Evolutionary conservation across 208 protist species (phyloP).

Genomic region (Plasmodiophora brassicae): DNA sequence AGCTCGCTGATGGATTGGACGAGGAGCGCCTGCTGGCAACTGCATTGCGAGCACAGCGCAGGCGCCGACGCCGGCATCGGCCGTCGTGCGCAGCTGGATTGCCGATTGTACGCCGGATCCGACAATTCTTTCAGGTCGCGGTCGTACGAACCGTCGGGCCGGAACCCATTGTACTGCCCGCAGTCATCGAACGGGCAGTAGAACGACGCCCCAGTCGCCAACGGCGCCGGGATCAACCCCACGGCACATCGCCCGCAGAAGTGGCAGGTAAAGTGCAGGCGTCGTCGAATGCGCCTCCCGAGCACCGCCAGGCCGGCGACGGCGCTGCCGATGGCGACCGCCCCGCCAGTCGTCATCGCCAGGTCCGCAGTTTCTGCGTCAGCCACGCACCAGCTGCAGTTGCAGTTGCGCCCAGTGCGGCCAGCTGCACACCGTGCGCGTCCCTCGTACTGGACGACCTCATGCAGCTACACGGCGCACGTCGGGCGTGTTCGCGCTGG

Average conservation of each 20-base stretch:
- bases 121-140: neutral
- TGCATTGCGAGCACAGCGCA: conserved; percentile 8
- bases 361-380: neutral
- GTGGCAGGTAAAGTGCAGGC: neutral
- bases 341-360: neutral
- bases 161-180: conserved; percentile 17
- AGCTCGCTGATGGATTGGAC: neutral
- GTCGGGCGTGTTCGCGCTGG: too few relatives aligned
- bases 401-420: too few relatives aligned
- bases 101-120: neutral
- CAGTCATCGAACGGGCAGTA: conserved; percentile 27
- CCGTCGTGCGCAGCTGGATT: neutral
- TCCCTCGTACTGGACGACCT: too few relatives aligned
- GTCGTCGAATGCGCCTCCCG: neutral
- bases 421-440: too few relatives aligned
- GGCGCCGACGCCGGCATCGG: neutral
- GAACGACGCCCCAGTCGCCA: neutral
- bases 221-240: neutral
- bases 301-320: neutral
- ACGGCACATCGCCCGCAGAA: conserved; percentile 6
- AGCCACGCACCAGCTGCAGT: too few relatives aligned
- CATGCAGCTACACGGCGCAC: too few relatives aligned
- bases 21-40: neutral
- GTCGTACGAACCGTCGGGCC: neutral
- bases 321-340: neutral